Percentiles rank a stretch among this genome's conserved stretches.
phyloP scores from a whole-genome alignment of 345 rosid genomes.

The Lenwebbia sp. region DNA sequence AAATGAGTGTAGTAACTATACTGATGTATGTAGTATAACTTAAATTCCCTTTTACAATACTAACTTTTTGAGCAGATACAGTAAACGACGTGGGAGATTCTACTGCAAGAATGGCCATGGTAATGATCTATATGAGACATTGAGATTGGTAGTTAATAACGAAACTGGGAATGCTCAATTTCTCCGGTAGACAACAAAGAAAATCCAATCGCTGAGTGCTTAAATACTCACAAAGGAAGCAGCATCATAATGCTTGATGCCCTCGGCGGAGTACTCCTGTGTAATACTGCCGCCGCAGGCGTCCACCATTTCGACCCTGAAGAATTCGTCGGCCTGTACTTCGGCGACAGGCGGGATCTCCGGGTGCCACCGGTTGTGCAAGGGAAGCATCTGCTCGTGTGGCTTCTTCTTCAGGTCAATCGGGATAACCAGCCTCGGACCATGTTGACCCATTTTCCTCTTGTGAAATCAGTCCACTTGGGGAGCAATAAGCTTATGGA shows the following conservation, averaged over 20 bases:
- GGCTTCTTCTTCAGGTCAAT: slow-evolving; percentile 63
- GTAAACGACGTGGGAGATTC: too few species aligned
- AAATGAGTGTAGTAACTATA: background rate
- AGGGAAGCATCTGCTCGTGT: slow-evolving; percentile 39
- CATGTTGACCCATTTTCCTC: slow-evolving; percentile 37
- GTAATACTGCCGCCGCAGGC: slow-evolving; percentile 36
- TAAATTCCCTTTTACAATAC: too few species aligned
- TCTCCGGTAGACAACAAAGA: too few species aligned
- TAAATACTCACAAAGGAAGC: slow-evolving; percentile 30
- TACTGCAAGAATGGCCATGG: too few species aligned
- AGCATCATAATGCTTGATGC: slow-evolving; percentile 34
- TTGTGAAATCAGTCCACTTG: background rate
- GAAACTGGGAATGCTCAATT: too few species aligned
- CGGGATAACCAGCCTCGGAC: slow-evolving; percentile 42
- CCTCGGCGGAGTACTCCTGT: slow-evolving; percentile 23
- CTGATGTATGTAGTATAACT: too few species aligned
- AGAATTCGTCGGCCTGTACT: too few species aligned
- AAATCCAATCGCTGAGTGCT: too few species aligned
- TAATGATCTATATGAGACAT: too few species aligned
- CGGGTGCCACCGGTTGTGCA: too few species aligned
- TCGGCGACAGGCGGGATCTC: slow-evolving; percentile 39
- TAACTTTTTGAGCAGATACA: too few species aligned
- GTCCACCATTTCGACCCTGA: slow-evolving; percentile 62
- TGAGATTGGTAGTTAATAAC: too few species aligned
- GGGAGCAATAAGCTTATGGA: background rate